Base-by-base conservation (phyloP, 371 early-diverging fungal species). In the Rhizopus stolonifer region DNA sequence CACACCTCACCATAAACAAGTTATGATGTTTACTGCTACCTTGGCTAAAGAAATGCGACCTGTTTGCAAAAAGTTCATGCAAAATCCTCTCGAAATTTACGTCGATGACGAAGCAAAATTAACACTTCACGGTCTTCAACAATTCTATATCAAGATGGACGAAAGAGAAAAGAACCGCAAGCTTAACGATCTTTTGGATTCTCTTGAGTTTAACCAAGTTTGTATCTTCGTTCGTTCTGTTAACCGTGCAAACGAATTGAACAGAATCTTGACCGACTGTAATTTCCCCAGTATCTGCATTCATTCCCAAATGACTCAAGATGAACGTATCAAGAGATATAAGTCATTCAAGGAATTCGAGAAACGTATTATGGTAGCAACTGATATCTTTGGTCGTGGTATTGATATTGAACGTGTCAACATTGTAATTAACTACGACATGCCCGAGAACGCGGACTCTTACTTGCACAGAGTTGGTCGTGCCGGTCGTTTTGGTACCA, bases 401-500 rank as follows among this genome's bases (percentile, higher is more conserved):
- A 95, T 99, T 50, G 99, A 99, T 79, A 91, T 99, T 43, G 96
- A 97, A 68, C 92, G 99, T 61, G 95, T 99, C 55, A 99, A 98
- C 71, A 90, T 98, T 69, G 99, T 99, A 53, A 88, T 99, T 86
- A 99, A 99, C 83, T 99, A 99, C 50, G 99, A 99, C 69, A 95
- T 99, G 82, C 95, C 99, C 14, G 95, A 91, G 52, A 61, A 80
- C 29, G 91, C 96, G 14, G 98, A 98, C 66, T 80, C 93, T 23
- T 99, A 99, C 70, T 82, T 99, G 34, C 99, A 99, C 67, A 81
- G 99, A 74, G 92, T 99, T 33, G 99, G 99, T 49, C 93, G 99
- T 86, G 98, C 99, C 46, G 99, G 99, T 57, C 92, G 99, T 83
- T 99, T 99, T 74, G 99, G 98, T 74, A 98, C 99, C 67, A 94